Percentiles rank a stretch among this genome's conserved stretches.
phyloP scores from a whole-genome alignment of 192 early-diverging fungal species.

The Coemansia sp. region DNA sequence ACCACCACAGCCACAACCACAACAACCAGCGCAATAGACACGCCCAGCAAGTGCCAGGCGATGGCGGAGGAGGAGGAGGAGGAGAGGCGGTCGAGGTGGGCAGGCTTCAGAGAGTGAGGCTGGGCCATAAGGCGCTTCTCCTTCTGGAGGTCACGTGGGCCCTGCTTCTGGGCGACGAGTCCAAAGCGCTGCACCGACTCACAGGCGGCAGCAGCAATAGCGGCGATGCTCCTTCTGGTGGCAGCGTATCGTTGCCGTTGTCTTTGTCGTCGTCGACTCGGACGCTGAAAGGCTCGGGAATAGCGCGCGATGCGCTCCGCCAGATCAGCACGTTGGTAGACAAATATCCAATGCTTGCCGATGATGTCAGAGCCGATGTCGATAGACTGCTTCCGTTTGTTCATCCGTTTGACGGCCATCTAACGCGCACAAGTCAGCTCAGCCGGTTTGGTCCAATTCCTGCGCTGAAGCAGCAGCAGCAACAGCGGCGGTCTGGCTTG shows the following conservation, averaged over 20 bases:
- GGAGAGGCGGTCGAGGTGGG: slow-evolving; percentile 14
- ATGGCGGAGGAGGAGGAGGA: background rate
- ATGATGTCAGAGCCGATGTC: slow-evolving; percentile 9
- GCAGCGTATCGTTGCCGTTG: background rate
- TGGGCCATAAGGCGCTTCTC: slow-evolving; percentile 49
- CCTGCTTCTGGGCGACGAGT: slow-evolving; percentile 44
- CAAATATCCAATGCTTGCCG: slow-evolving; percentile 33
- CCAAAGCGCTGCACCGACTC: slow-evolving; percentile 16
- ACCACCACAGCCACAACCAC: slow-evolving; percentile 4
- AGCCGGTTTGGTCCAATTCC: slow-evolving; percentile 36
- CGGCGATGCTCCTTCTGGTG: background rate
- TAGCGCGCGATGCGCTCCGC: slow-evolving; percentile 47
- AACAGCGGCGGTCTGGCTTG: background rate
- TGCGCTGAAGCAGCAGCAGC: slow-evolving; percentile 2
- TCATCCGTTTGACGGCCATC: slow-evolving; percentile 51
- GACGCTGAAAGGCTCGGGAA: slow-evolving; percentile 1
- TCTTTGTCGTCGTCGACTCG: background rate
- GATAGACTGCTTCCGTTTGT: slow-evolving; percentile 35
- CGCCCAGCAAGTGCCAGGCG: background rate
- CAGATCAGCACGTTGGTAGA: slow-evolving; percentile 25
- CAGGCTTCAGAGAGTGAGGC: slow-evolving; percentile 34
- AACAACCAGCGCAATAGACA: background rate
- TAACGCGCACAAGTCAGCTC: slow-evolving; percentile 30
- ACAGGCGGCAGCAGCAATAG: background rate
- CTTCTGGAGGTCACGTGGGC: slow-evolving; percentile 40